Evolutionary conservation across 1,284 basidiomycete species (phyloP), one percentile per base, ranked within the genome.

Genomic region (Clitocybe nebularis): DNA sequence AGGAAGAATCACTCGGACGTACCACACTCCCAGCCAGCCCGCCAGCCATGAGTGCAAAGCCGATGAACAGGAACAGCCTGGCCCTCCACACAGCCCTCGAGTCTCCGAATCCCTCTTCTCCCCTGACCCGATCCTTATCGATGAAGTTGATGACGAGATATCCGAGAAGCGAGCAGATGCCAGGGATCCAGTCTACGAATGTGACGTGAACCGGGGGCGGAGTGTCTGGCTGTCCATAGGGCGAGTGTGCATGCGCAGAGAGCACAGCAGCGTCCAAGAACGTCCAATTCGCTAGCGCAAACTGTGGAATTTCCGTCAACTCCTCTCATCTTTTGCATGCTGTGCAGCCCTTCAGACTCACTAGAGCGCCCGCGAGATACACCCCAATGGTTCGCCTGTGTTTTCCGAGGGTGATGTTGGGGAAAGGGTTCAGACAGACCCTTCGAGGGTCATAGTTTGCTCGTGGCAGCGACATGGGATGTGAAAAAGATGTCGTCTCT

Each of bases 41-140:
- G 19, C 94, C 94, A 0, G 94, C 94, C 90, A 98, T 92, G 39
- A 98, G 66, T 0, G 95, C 93, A 58, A 99, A 97, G 0, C 95
- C 95, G 49, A 98, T 79, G 66, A 99, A 99, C 53, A 98, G 67
- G 54, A 95, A 82, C 48, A 95, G 67, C 24, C 93, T 71, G 2
- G 94, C 93, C 47, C 90, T 75, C 89, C 92, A 95, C 11, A 94
- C 91, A 1, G 91, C 88, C 4, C 81, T 71, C 0, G 85, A 72
- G 53, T 92, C 90, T 3, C 85, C 83, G 60, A 83, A 87, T 2
- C 76, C 80, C 49, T 89, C 91, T 7, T 93, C 88, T 0, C 87
- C 86, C 17, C 82, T 73, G 42, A 98, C 76, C 33, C 92, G 79
- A 55, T 92, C 86, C 73, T 98, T 98, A 72, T 99, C 93, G 56